These are phyloP conservation scores for Cordyceps tenuipes DNA, from an alignment of 2,329 filamentous ascomycete species.

Conservation along the genomic window DNA sequence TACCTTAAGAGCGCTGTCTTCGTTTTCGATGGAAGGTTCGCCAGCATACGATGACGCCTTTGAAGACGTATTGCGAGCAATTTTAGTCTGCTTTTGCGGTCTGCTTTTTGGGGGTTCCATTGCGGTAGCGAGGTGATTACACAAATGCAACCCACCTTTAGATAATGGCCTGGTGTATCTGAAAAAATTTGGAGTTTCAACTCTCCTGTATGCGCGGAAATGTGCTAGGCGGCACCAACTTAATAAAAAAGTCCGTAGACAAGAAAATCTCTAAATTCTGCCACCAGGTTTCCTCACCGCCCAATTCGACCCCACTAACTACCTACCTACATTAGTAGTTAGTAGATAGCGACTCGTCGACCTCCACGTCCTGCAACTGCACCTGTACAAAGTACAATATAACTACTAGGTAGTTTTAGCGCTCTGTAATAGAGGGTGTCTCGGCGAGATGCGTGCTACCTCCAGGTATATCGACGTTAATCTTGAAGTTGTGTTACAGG, in stretches of 20 bases:
- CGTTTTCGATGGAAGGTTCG: conserved; percentile 13
- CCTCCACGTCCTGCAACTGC: too few relatives aligned
- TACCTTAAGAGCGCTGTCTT: conserved; percentile 1
- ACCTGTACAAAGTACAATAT: too few relatives aligned
- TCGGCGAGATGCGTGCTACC: too few relatives aligned
- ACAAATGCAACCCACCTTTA: too few relatives aligned
- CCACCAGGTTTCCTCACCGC: conserved; percentile 12
- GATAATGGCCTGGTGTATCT: background rate
- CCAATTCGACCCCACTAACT: background rate
- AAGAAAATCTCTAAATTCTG: conserved; percentile 14
- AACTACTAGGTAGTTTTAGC: too few relatives aligned
- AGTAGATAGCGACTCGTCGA: too few relatives aligned
- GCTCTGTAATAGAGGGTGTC: too few relatives aligned
- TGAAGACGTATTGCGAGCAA: background rate
- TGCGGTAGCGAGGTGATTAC: background rate
- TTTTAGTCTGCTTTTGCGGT: background rate
- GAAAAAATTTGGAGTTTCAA: background rate
- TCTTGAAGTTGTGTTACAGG: too few relatives aligned
- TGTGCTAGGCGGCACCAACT: background rate
- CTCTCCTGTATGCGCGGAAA: background rate
- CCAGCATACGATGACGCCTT: background rate
- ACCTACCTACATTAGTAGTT: too few relatives aligned
- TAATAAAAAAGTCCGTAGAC: background rate
- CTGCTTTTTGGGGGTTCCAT: background rate
- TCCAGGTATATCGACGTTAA: too few relatives aligned